Base-by-base conservation (phyloP, 306 rosid species). In the Dalbergia cochinchinensis region DNA sequence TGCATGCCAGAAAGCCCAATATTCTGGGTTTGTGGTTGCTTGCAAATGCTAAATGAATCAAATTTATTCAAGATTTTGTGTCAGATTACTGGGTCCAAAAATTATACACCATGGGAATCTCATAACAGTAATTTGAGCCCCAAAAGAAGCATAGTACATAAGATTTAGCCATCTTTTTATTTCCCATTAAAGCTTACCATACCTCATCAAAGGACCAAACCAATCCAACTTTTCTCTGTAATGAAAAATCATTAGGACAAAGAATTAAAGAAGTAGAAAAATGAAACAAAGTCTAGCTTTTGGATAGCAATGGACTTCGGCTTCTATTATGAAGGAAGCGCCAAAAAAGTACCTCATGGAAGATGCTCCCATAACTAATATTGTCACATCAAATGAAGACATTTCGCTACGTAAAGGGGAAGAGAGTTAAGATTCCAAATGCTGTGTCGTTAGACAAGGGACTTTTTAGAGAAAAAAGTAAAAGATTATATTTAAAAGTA, bases 21-120 rank as follows among this genome's bases (percentile, higher is more conserved):
- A 83, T 83, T 83, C 87, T 86, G 85, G 90, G 86, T 81, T 86
- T 83, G 82, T 83, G 85, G 71, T 83, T 86, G 87, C 81, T 77
- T 83, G 58, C 64, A 71, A 71, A 58, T 80, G 73, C 71, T 55
- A 82, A 68, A 62, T 22, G 83, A 72, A 63, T 59, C 31, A 37
- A 19, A 71, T 11, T 84, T 34, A 86, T 83, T 70, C 78, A 77
- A 89, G 90, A 86, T 85, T 53, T 80, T 83, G 78, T 84, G 74
- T 79, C 55, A 66, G 80, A 85, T 74, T 80, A 71, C 84, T 83
- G 84, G 85, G 88, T 78, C 85, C 87, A 67, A 85, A 84, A 19
- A 69, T 61, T 53, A 72, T 77, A 45, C 54, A 58, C 70, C 63
- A 44, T 53, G n/a, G 74, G 88, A 85, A 89, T 83, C 87, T 79